These are phyloP conservation scores for Hypoxylon sp. DNA, from an alignment of 2,329 filamentous ascomycete species.

Conservation along the genomic window DNA sequence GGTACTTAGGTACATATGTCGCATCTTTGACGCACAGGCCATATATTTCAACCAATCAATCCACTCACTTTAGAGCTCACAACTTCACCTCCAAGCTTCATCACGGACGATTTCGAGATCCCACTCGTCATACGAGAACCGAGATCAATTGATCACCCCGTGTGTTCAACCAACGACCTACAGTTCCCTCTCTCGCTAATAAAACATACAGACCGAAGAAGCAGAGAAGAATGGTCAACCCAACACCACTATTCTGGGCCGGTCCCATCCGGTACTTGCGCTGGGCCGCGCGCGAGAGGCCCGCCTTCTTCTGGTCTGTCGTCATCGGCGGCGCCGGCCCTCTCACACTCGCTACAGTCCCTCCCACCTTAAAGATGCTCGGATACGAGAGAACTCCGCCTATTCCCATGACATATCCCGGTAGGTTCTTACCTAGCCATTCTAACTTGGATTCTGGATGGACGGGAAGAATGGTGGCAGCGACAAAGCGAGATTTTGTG, in stretches of 20 bases:
- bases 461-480: neutral
- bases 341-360: conserved; percentile 76
- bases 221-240: conserved; percentile 69
- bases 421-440: conserved; percentile 68
- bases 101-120: conserved; percentile 18
- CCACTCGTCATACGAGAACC: conserved; percentile 9
- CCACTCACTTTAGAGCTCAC: conserved; percentile 22
- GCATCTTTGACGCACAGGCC: conserved; percentile 30
- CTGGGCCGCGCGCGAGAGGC: conserved; percentile 90
- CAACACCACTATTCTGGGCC: conserved; percentile 84
- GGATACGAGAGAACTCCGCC: conserved; percentile 80
- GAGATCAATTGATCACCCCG: conserved; percentile 53
- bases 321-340: conserved; percentile 82
- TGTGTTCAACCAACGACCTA: conserved; percentile 15
- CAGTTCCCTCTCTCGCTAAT: neutral
- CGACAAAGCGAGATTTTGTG: neutral
- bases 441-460: neutral
- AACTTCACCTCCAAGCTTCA: conserved; percentile 38
- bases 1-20: neutral
- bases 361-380: conserved; percentile 78
- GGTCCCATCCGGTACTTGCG: conserved; percentile 86
- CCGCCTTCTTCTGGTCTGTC: conserved; percentile 91
- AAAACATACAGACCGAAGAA: conserved; percentile 24
- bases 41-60: conserved; percentile 9
- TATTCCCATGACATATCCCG: conserved; percentile 92